Base-by-base conservation (phyloP, 2,329 filamentous ascomycete species). In the Ceratocystiopsis sp. region DNA sequence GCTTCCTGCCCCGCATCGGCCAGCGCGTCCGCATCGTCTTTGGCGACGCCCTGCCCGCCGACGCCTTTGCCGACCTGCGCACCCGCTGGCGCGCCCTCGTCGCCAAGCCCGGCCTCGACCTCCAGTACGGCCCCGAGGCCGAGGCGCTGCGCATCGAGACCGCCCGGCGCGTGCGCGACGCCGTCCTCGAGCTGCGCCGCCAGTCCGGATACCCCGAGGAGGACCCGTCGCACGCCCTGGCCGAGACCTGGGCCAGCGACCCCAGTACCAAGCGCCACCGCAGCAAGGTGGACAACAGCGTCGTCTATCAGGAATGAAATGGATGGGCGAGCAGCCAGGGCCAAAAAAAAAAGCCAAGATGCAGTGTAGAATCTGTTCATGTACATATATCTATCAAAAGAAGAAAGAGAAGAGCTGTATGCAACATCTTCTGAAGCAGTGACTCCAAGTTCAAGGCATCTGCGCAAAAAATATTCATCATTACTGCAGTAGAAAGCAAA, bases 21-120 rank as follows among this genome's bases (percentile, higher is more conserved):
- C 80, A 84, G 51, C 70, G 68, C 8, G 67, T 94, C 41, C 73
- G 68, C 40, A 67, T 94, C 41, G 78, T 77, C 2, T 87, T 94
- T 58, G 91, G 91, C 18, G 77, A 89, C 45, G 73, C 73, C 15
- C 67, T 93, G 1, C 79, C 93, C 54, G 68, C 71, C 1, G 83
- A 91, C 45, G 65, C 64, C 16, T 94, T 95, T 64, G 84, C 82
- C 4, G 82, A 84, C 46, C 63, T 93, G 56, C 71, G 89, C 46
- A 63, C 64, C 32, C 68, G 73, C 43, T 98, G 91, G 91, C 72
- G 72, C 53, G 67, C 69, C 44, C 61, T 95, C 54, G 70, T 76
- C 46, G 51, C 70, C 50, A 66, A 51, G 61, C 64, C 49, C 61
- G 75, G 53, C 40, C 35, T 16, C 18, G 55, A 14, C n/a, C 59